These are phyloP conservation scores for Didymella pomorum DNA, from an alignment of 2,329 filamentous ascomycete genomes.

Conservation along the genomic window DNA sequence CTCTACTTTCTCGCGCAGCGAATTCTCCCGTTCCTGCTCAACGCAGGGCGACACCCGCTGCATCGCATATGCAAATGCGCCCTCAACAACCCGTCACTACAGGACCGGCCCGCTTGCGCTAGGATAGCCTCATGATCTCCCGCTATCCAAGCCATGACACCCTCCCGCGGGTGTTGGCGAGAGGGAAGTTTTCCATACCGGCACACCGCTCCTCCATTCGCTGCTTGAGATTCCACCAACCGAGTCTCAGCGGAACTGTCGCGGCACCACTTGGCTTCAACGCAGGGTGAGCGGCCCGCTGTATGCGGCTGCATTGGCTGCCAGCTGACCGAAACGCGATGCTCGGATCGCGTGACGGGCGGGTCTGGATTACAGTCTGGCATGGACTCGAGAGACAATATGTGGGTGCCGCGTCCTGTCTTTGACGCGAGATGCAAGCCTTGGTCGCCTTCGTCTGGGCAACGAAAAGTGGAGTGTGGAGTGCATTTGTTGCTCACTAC, in stretches of 20 bases:
- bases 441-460: background rate
- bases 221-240: background rate
- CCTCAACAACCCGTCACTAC: conserved; percentile 2
- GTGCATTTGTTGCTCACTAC: too few relatives aligned
- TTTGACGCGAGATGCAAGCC: background rate
- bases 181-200: background rate
- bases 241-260: background rate
- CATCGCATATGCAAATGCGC: background rate
- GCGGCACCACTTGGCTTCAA: background rate
- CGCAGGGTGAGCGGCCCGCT: background rate
- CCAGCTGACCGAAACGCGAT: background rate
- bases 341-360: background rate
- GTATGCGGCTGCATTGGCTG: background rate
- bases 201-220: background rate
- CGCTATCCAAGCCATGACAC: background rate
- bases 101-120: conserved; percentile 5
- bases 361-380: background rate
- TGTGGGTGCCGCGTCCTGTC: background rate
- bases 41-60: background rate
- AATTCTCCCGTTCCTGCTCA: background rate
- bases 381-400: background rate
- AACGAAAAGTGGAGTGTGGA: too few relatives aligned
- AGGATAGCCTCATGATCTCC: background rate
- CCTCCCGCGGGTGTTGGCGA: background rate
- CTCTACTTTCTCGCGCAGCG: background rate